Evolutionary conservation across 257 asterid species (phyloP).

Genomic region (Scutellaria baicalensis): DNA sequence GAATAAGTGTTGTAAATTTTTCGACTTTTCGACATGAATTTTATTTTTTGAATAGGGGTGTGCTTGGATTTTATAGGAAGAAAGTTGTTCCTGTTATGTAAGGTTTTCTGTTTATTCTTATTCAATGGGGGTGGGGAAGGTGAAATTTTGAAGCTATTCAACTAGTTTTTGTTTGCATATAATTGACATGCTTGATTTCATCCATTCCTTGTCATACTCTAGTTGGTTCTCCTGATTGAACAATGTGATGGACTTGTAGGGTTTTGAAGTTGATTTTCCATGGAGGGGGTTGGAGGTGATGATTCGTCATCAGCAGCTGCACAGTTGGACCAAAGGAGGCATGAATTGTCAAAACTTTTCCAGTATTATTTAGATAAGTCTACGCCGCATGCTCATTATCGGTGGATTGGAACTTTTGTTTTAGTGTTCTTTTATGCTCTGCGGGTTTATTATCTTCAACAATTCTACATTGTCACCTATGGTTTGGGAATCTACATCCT

Average conservation of each 20-base stretch:
- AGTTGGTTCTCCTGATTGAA: conserved; percentile 8
- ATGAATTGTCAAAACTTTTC: conserved; percentile 60
- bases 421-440: conserved; percentile 58
- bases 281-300: conserved; percentile 53
- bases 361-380: conserved; percentile 83
- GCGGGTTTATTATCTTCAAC: conserved; percentile 67
- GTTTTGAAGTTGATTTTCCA: conserved; percentile 17
- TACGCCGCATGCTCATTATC: conserved; percentile 74
- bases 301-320: conserved; percentile 57
- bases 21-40: background rate
- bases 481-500: conserved; percentile 90
- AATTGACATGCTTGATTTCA: background rate
- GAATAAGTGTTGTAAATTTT: background rate
- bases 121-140: background rate
- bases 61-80: background rate
- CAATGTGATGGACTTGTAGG: conserved; percentile 14
- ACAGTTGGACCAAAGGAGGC: conserved; percentile 67
- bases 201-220: background rate
- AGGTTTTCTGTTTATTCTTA: background rate
- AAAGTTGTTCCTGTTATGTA: background rate
- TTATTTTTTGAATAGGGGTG: background rate
- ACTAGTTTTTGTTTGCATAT: background rate
- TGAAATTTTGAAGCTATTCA: background rate
- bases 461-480: conserved; percentile 81
- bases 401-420: conserved; percentile 76